Base-by-base conservation (phyloP, 1,139 yeast genomes). In the Blastobotrys capitulatus region DNA sequence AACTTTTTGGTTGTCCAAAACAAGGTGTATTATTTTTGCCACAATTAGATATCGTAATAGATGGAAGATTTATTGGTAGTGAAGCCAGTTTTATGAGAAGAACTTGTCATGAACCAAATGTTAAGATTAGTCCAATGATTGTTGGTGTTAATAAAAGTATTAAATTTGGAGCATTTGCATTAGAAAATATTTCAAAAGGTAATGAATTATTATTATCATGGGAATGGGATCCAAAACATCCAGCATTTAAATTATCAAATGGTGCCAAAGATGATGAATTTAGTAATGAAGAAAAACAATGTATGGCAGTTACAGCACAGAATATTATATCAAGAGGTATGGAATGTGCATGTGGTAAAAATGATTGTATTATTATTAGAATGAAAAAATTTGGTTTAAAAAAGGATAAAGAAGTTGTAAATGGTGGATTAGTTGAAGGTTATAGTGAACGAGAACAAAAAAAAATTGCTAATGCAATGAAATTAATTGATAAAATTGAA, bases 221-320 rank as follows among this genome's bases (percentile, higher is more conserved):
- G 97, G 87, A 84, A 55, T 90, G 96, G 96, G 96, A 89, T 62
- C 62, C 68, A 5, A 59, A 68, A 12, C 96, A 89, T 63, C 96
- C 97, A 1, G 85, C 87, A 36, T 70, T 71, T 50, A 75, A 74
- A 56, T 66, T 86, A 52, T 73, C 76, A 39, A 67, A 69, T 29
- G 69, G 71, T 3, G 64, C 68, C 0, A 61, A 67, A 54, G 60
- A 67, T 41, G 67, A 69, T 29, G 42, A 44, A 13, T 53, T 61
- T 32, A 46, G 56, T 5, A 48, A 50, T 8, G 57, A 49, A 13
- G 69, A 65, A 35, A 53, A 57, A 20, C 50, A 46, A 20, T 63
- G 61, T 47, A 43, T 64, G 20, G 57, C 50, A 1, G 46, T 50
- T 26, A 57, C 59, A 16, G 55, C 56, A 19, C 54, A 56, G 3